Evolutionary conservation across 2,329 filamentous ascomycete species (phyloP), one percentile per base, ranked within the genome.

Genomic region (Fusarium nodosum): DNA sequence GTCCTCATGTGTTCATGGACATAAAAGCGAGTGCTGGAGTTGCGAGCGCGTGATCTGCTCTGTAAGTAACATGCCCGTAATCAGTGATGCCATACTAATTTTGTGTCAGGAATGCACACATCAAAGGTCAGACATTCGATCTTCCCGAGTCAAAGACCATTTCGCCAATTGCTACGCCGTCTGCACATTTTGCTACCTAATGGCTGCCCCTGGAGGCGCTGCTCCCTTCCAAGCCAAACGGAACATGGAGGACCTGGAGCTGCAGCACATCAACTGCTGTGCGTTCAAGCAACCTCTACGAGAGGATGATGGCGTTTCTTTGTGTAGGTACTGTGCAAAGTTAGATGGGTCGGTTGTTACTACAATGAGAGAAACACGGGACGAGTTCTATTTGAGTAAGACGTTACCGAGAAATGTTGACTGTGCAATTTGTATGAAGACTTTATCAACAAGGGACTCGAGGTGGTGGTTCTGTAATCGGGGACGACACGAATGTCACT

Each of bases 391-490:
- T 36, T 18, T 67, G 6, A 44, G 36, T 6, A 62, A 34, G 7
- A 56, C 57, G 0, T 9, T 67, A 16, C 47, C 47, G 0, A 57
- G 62, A n/a, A 58, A 38, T 16, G 7, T 67, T 8, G 52, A 67
- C 7, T 67, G 64, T 18, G 64, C 62, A 5, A 15, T 46, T 30
- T 67, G 64, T 22, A 30, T 54, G 38, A 33, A 11, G 4, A 26
- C 42, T 11, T 15, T 67, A 18, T 60, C 62, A 5, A 51, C 18
- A 28, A 45, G 57, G 4, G n/a, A 22, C 5, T 18, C 28, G 2
- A 41, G 53, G 10, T 67, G 64, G 64, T 67, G 64, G 64, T 66
- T 67, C n/a, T 67, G 64, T 22, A 26, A 12, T 1, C 45, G 41
- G 12, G 62, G 64, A 13, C 53, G 41, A 3, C 64, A 67, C n/a